These are phyloP conservation scores for Blastocystis sp. DNA, from an alignment of 352 stramenopile genomes.

Conservation along the genomic window DNA sequence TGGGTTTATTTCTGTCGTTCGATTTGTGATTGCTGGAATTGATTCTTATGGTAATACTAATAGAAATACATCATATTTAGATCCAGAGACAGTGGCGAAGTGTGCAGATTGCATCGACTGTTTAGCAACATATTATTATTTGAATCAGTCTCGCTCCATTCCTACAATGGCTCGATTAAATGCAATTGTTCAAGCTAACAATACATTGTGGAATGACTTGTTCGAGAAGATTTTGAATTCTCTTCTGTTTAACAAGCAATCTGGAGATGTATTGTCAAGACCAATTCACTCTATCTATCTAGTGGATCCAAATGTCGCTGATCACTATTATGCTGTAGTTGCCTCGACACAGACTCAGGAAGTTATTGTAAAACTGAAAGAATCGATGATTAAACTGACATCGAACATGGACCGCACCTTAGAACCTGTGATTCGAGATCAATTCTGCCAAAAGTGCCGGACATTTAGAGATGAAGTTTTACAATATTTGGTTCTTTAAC, in stretches of 20 bases:
- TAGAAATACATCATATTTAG: not conserved
- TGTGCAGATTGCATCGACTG: conserved; percentile 62
- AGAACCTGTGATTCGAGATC: conserved; percentile 38
- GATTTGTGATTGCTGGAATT: conserved; percentile 42
- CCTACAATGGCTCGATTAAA: conserved; percentile 17
- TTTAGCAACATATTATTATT: conserved; percentile 63
- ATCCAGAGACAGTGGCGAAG: conserved; percentile 48
- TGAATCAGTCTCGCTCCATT: conserved; percentile 13
- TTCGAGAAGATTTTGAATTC: conserved; percentile 68
- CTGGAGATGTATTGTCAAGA: conserved; percentile 20
- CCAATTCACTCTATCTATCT: conserved; percentile 56
- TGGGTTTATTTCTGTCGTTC: conserved; percentile 61
- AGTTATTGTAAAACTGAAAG: conserved; percentile 48
- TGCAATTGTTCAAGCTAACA: conserved; percentile 23
- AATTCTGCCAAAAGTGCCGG: conserved; percentile 59
- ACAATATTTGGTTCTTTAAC: conserved; percentile 54
- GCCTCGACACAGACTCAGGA: conserved; percentile 7
- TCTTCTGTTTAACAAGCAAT: conserved; percentile 55
- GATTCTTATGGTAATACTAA: conserved; percentile 22
- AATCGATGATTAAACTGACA: conserved; percentile 57
- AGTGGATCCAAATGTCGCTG: conserved; percentile 29
- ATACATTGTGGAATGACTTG: conserved; percentile 52
- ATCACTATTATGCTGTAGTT: conserved; percentile 46
- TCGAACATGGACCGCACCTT: conserved; percentile 37
- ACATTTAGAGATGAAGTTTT: conserved; percentile 57